Evolutionary conservation across 352 stramenopile genomes (phyloP), one percentile per base, ranked within the genome.

Genomic region (Pythium chondricola): DNA sequence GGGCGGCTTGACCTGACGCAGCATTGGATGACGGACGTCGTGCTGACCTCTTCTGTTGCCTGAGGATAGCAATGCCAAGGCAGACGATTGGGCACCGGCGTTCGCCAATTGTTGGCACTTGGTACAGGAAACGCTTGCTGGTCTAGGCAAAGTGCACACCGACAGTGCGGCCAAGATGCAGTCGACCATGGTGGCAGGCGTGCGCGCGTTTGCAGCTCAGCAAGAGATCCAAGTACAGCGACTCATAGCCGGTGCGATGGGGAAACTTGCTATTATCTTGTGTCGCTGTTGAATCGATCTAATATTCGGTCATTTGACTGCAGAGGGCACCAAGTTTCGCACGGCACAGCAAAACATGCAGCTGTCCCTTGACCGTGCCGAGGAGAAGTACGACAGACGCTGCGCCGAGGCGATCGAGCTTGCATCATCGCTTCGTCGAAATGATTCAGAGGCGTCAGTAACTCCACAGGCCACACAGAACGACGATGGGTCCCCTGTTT

Each of bases 171-270:
- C 65, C 18, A 84, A 65, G 14, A 70, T 88, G 63, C 79, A 88
- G 49, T 69, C 65, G 11, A 52, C 61, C 10, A 84, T 88, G 57
- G 70, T 75, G 0, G 54, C 65, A 4, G 71, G 68, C 8, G 68
- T 65, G n/a, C 83, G 79, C 21, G 72, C 81, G 17, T 93, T 88
- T 40, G 75, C 78, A 4, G 55, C 54, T 8, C 78, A 93, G 45
- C 81, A 93, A 26, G 78, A 90, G 36, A 67, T 66, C 24, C 81
- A 93, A 43, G 75, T 88, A 16, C 81, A 93, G 41, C 74, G 74
- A 20, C 56, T 93, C 1, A 79, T 88, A 39, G 31, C 72, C 62
- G 79, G 79, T 91, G 56, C 13, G 59, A 24, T 42, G 25, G 10
- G 6, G 16, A 9, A 16, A 8, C 48, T 26, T 14, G 16, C 2